Percentiles rank a stretch among this genome's conserved stretches.
Evolutionary conservation across 2,329 filamentous ascomycete species (phyloP).

Genomic region (Orbilia quercus): DNA sequence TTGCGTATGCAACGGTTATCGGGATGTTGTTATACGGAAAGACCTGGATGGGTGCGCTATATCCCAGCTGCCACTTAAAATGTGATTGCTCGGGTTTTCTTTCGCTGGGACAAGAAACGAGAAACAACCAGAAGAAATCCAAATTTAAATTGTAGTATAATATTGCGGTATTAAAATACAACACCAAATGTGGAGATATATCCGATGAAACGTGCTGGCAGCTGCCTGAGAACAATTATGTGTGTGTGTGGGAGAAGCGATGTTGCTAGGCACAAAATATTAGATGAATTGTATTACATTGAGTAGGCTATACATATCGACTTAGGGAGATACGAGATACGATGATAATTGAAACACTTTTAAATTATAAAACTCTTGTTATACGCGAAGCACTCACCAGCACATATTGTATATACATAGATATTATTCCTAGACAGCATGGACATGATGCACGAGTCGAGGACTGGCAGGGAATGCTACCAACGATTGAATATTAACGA

Average conservation of each 20-base stretch:
- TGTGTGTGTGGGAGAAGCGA: too few species aligned
- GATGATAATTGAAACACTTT: background rate
- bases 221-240: constrained; percentile 31
- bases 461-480: constrained; percentile 41
- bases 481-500: constrained; percentile 42
- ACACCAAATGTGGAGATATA: constrained; percentile 24
- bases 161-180: constrained; percentile 47
- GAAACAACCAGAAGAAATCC: too few species aligned
- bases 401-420: constrained; percentile 5
- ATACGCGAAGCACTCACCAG: constrained; percentile 9
- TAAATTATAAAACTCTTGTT: constrained; percentile 8
- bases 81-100: constrained; percentile 39
- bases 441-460: constrained; percentile 19
- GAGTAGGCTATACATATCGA: too few species aligned
- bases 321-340: too few species aligned
- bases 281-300: background rate
- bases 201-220: constrained; percentile 13
- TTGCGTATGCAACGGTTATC: constrained; percentile 39
- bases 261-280: background rate
- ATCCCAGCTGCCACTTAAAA: constrained; percentile 11
- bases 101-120: constrained; percentile 13
- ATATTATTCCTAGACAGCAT: constrained; percentile 27
- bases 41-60: constrained; percentile 21
- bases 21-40: background rate
- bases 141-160: constrained; percentile 7